Evolutionary conservation across 2,329 filamentous ascomycete genomes (phyloP), one percentile per base, ranked within the genome.

Genomic region (Calonectria montana): DNA sequence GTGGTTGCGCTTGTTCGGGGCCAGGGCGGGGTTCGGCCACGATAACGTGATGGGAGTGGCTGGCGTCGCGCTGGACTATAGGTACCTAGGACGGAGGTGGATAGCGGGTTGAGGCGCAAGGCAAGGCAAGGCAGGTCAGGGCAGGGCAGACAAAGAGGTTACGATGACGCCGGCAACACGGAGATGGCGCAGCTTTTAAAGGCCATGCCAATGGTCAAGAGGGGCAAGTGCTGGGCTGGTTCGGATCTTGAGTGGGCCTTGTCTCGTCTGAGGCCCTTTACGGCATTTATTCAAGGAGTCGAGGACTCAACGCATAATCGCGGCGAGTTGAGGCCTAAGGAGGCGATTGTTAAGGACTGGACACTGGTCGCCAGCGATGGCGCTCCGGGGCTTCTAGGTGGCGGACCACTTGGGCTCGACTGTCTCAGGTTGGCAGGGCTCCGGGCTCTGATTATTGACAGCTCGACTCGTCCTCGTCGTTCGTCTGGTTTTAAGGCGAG

Each of bases 41-140:
- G 70, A 79, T 77, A 79, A 79, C 77, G 77, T 78, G 77, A 79
- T 73, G 70, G 73, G 77, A 79, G 75, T 79, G 77, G 77, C 76
- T 78, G 74, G 69, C 76, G 73, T 71, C 70, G 66, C 75, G 73
- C 70, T 70, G 73, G 69, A 62, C 47, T 21, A 53, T 62, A 43
- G 37, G 71, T 53, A 48, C 47, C 48, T 61, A 53, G 57, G 31
- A 48, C 57, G 67, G 18, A 35, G 55, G 55, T 41, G 53, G 53
- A 67, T 35, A 47, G 48, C 25, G 64, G 48, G 25, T 15, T 50
- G 62, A 65, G 59, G 48, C 27, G 67, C 41, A 57, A 41, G 21
- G 31, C 50, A 69, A 23, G 31, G 21, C 31, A 35, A 35, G 31
- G 31, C 48, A 53, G 21, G 53, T 35, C 57, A 62, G 27, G 37